A percentile compares a stretch with the other conserved stretches of the same genome.
Evolutionary conservation across 148 eudicot genomes (phyloP).

Genomic region (Spergularia marina): DNA sequence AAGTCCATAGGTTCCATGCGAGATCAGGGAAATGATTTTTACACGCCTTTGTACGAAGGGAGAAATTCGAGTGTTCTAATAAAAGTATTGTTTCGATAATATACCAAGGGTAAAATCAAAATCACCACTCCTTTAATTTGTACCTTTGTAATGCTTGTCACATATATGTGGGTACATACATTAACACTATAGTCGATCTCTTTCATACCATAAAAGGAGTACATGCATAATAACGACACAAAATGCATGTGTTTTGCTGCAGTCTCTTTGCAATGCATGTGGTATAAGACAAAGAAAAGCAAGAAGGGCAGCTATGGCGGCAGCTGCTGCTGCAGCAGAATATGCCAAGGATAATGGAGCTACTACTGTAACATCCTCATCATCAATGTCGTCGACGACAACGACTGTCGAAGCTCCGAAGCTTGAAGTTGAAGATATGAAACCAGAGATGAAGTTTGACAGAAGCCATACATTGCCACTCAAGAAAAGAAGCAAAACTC

Average conservation of each 20-base stretch:
- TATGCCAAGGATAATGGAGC: conserved; percentile 1
- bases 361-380: not conserved
- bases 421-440: conserved; percentile 17
- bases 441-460: conserved; percentile 11
- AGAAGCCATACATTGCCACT: conserved; percentile 27
- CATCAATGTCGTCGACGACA: not conserved
- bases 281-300: conserved; percentile 63
- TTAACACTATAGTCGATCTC: no score
- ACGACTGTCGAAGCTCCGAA: conserved; percentile 12
- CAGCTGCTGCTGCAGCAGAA: conserved; percentile 27
- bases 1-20: not conserved
- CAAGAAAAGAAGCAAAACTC: conserved; percentile 33
- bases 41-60: no score
- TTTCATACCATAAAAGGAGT: not conserved
- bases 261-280: conserved; percentile 68
- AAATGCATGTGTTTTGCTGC: conserved; percentile 15
- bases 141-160: no score
- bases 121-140: no score
- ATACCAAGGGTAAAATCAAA: no score
- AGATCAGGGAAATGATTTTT: no score
- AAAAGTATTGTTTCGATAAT: no score
- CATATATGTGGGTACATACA: no score
- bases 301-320: conserved; percentile 45
- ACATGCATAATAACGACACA: conserved; percentile 12
- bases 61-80: no score